A percentile compares a stretch with the other conserved stretches of the same genome.
phyloP scores from a whole-genome alignment of 2,329 filamentous ascomycete species.

The Beauveria varroae region DNA sequence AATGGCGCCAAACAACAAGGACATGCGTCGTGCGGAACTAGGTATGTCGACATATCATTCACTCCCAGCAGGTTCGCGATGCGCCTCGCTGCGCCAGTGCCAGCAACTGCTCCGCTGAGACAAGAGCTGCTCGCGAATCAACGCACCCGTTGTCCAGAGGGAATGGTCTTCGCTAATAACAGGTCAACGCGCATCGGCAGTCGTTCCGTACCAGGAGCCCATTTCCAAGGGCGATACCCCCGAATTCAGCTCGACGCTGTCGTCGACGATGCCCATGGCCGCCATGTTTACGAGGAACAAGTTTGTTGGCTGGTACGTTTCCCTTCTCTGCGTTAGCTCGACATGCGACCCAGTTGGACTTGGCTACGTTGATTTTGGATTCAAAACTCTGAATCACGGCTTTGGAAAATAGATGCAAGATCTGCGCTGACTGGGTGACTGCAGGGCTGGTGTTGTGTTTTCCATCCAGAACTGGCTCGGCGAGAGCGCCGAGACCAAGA shows the following conservation, averaged over 20 bases:
- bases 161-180: background rate
- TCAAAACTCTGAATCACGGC: too few relatives aligned
- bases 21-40: conserved; percentile 68
- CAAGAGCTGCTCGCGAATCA: background rate
- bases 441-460: conserved; percentile 65
- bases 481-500: conserved; percentile 61
- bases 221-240: conserved; percentile 52
- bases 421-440: background rate
- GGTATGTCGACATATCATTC: conserved; percentile 40
- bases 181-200: conserved; percentile 34
- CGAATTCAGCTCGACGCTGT: conserved; percentile 65
- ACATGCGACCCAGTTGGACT: too few relatives aligned
- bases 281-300: conserved; percentile 91
- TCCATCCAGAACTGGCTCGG: conserved; percentile 70
- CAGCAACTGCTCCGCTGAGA: background rate
- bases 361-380: too few relatives aligned
- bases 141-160: too few relatives aligned
- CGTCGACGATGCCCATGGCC: conserved; percentile 86
- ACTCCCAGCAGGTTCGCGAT: background rate
- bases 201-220: conserved; percentile 82
- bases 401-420: too few relatives aligned
- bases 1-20: conserved; percentile 66
- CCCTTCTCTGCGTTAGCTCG: background rate
- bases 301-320: conserved; percentile 57
- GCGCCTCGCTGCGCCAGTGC: background rate